A percentile compares a stretch with the other conserved stretches of the same genome.
phyloP scores from a whole-genome alignment of 108 stramenopile species.

The Parietichytrium sp. region DNA sequence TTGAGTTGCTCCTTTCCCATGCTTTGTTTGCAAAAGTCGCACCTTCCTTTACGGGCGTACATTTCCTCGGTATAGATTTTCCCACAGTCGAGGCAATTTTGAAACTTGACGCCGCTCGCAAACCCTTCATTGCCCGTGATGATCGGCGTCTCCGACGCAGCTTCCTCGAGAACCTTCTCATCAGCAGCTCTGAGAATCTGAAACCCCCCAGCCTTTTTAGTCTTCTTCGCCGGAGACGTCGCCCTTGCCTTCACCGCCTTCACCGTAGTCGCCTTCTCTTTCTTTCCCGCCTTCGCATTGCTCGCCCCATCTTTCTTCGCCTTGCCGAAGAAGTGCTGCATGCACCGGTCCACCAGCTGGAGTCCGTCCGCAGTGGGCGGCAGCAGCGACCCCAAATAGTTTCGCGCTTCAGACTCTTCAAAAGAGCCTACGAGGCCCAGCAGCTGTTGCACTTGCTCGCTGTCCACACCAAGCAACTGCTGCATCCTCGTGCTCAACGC shows the following conservation, averaged over 20 bases:
- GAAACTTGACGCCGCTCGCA: not conserved
- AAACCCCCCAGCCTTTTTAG: not conserved
- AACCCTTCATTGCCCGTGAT: constrained; percentile 23
- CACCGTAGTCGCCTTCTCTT: not conserved
- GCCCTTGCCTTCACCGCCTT: not conserved
- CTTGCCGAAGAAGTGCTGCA: not conserved
- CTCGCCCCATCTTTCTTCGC: not conserved
- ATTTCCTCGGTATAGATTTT: constrained; percentile 9
- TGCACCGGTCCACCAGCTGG: no score
- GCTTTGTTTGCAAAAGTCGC: not conserved
- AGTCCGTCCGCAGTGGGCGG: constrained; percentile 26
- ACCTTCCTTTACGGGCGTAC: not conserved
- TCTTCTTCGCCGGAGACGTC: not conserved
- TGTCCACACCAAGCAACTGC: not conserved
- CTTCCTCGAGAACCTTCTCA: not conserved
- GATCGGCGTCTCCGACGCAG: not conserved
- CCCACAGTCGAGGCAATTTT: constrained; percentile 32
- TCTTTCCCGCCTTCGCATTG: not conserved
- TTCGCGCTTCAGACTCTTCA: not conserved
- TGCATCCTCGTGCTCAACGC: no score
- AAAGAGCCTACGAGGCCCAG: not conserved
- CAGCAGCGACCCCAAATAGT: constrained; percentile 3
- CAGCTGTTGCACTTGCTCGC: constrained; percentile 7
- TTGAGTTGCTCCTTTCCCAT: not conserved
- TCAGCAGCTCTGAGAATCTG: not conserved